A percentile compares a stretch with the other conserved stretches of the same genome.
These are phyloP conservation scores for Didymella keratinophila DNA, from an alignment of 2,329 filamentous ascomycete species.

Conservation along the genomic window DNA sequence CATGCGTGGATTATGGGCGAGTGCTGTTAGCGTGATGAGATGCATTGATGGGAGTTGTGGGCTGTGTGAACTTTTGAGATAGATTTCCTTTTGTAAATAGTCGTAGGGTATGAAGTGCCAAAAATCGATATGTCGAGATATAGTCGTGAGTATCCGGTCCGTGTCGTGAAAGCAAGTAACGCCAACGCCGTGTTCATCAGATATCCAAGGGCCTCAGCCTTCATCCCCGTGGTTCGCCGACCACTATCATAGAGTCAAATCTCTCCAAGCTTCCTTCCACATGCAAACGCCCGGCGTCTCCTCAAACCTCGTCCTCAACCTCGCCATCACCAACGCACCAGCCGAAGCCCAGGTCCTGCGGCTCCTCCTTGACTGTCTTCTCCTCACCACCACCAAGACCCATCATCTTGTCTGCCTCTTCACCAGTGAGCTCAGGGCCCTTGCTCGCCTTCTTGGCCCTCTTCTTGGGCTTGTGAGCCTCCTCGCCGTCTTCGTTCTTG, in stretches of 20 bases:
- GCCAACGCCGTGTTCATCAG: not conserved
- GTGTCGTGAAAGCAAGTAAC: not conserved
- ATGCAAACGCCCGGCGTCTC: not conserved
- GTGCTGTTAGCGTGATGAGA: not conserved
- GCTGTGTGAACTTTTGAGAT: not conserved
- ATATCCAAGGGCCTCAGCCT: too few relatives aligned
- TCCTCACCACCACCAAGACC: not conserved
- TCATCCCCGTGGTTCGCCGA: too few relatives aligned
- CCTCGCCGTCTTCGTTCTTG: not conserved
- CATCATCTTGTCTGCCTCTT: not conserved
- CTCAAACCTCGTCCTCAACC: not conserved
- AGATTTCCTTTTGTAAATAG: constrained; percentile 20
- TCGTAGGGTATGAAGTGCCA: not conserved
- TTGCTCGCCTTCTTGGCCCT: not conserved
- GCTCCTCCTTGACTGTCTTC: not conserved
- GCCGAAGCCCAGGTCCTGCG: not conserved
- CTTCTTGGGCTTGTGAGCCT: not conserved
- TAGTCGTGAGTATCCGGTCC: not conserved
- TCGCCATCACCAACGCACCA: not conserved
- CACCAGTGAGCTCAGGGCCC: not conserved
- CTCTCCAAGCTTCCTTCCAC: not conserved
- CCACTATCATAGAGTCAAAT: not conserved
- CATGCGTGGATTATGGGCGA: too few relatives aligned
- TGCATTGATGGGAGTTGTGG: constrained; percentile 12
- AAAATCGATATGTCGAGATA: not conserved